phyloP scores from a whole-genome alignment of 805 yeast genomes.

The Candida parachauliodes region DNA sequence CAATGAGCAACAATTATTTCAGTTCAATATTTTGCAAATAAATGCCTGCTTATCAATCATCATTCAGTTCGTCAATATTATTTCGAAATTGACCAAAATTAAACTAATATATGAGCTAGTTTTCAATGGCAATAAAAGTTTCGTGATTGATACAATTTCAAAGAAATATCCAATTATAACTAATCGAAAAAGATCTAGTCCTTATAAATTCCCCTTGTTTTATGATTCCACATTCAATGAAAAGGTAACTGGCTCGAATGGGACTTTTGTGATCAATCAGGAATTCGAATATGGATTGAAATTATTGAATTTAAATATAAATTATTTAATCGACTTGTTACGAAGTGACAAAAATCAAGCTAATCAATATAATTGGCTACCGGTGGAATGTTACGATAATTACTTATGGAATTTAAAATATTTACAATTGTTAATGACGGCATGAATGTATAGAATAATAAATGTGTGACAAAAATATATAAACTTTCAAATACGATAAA shows the following conservation, averaged over 20 bases:
- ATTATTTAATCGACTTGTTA: constrained; percentile 20
- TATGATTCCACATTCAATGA: constrained; percentile 22
- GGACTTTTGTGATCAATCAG: constrained; percentile 14
- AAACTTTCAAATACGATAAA: no score
- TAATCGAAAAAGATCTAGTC: background rate
- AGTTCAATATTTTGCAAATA: constrained; percentile 19
- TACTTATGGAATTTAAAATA: constrained; percentile 40
- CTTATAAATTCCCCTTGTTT: constrained; percentile 22
- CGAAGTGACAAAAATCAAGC: constrained; percentile 1
- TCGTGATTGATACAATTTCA: constrained; percentile 22
- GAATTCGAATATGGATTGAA: constrained; percentile 31
- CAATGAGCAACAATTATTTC: constrained; percentile 9
- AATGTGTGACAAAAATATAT: no score
- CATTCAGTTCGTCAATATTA: constrained; percentile 20
- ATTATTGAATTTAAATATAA: constrained; percentile 29
- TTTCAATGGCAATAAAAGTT: constrained; percentile 17
- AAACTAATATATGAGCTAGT: constrained; percentile 27
- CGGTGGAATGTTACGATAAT: constrained; percentile 38
- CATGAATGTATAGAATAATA: no score
- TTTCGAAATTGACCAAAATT: constrained; percentile 24
- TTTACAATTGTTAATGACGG: constrained; percentile 31
- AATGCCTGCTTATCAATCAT: constrained; percentile 32
- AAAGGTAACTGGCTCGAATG: constrained; percentile 10
- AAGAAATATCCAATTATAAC: constrained; percentile 6
- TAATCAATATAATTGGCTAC: constrained; percentile 17